Percentiles rank a stretch among this genome's conserved stretches.
Conservation (phyloP, 495 filamentous ascomycete species). For the Aspergillus cristatus region DNA sequence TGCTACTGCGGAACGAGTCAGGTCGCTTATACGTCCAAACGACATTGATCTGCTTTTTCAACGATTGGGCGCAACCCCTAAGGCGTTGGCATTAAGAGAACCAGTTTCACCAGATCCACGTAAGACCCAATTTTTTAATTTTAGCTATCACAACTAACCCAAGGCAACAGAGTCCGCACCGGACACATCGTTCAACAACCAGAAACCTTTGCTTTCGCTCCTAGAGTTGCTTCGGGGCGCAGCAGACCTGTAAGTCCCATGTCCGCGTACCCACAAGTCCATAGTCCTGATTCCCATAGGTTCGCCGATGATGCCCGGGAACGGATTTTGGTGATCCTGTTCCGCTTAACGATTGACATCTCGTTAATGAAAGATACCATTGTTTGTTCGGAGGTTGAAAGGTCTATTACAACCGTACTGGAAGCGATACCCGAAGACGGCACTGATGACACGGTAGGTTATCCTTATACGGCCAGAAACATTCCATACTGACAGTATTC, state of each 20-base stretch:
- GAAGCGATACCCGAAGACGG: conserved; percentile 21
- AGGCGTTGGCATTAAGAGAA: conserved; percentile 20
- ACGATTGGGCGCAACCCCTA: conserved; percentile 20
- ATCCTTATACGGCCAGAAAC: background rate
- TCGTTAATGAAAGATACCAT: conserved; percentile 33
- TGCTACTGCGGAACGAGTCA: conserved; percentile 12
- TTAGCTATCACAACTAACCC: background rate
- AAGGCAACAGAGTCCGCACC: conserved; percentile 4
- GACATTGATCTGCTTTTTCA: conserved; percentile 27
- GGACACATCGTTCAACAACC: conserved; percentile 4
- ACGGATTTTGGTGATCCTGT: conserved; percentile 31
- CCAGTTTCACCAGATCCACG: conserved; percentile 19
- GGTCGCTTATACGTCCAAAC: conserved; percentile 18
- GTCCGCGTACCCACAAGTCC: too few species aligned
- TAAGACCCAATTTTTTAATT: conserved; percentile 4
- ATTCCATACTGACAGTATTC: conserved; percentile 7
- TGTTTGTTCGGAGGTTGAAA: conserved; percentile 36
- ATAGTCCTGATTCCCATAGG: conserved; percentile 7
- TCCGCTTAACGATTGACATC: conserved; percentile 54
- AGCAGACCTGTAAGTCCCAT: conserved; percentile 20
- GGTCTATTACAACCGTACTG: conserved; percentile 32
- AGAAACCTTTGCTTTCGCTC: conserved; percentile 19
- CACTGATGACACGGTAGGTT: conserved; percentile 22
- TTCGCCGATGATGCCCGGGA: conserved; percentile 25
- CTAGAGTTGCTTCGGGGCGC: conserved; percentile 23